Evolutionary conservation across 768 basidiomycete genomes (phyloP), one percentile per base, ranked within the genome.

Genomic region (Fomitopsis pulvina): DNA sequence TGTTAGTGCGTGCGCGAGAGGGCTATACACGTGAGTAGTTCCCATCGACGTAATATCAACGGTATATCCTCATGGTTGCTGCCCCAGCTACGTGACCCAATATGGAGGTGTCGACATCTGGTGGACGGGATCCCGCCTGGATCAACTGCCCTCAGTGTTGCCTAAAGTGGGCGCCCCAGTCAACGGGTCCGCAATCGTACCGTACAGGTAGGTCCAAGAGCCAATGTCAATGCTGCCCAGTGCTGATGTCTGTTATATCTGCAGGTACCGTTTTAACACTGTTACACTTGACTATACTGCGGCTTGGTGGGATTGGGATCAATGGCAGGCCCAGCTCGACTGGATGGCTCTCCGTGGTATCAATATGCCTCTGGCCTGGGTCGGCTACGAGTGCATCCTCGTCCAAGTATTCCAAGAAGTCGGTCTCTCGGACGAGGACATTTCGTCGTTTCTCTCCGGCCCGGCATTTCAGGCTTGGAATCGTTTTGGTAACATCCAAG

Each of bases 381-480:
- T 65, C 22, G 71, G 71, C 2, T 67, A 71, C 40, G 71, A 73
- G 57, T 56, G 67, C 52, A 55, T 61, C 48, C 66, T 70, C 32
- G 46, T 67, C 18, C 58, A 71, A 26, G 61, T 68, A 4, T 67
- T 71, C 61, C 62, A 57, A 16, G 68, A 70, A 27, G 60, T 57
- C 16, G 71, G 71, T 4, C 58, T 73, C 47, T 52, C 47, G 16
- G 66, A 73, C 29, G 47, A 54, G 1, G 68, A 70, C 12, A 71
- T 73, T 27, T n/a, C 40, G 3, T 38, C 26, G 5, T 73, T 71
- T 47, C 57, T 70, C 26, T 68, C 71, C 0, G 67, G 69, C 0
- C 70, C 71, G 7, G 63, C 71, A 3, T 72, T 72, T 57, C 65
- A 64, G 28, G 63, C 71, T 0, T 72, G 70, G 69, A 71, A 71